Evolutionary conservation across 352 stramenopile genomes (phyloP).

Genomic region (Globisporangium mamillatum): DNA sequence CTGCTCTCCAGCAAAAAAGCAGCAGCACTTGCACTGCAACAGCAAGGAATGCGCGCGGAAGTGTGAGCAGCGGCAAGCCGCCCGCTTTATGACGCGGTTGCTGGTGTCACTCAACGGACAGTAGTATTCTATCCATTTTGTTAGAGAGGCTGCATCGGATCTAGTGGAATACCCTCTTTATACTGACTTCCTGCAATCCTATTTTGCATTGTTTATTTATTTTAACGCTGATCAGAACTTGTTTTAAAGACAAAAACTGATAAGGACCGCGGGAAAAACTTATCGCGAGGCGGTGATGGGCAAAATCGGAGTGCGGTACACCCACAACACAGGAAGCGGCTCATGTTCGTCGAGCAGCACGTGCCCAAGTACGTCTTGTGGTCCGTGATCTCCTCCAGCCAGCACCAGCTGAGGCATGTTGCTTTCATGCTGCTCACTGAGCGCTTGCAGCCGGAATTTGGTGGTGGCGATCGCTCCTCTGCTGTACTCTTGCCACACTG

Average conservation of each 20-base stretch:
- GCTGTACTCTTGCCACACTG: conserved; percentile 37
- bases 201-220: not conserved
- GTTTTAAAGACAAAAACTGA: not conserved
- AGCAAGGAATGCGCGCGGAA: not conserved
- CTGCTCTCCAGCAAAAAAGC: not conserved
- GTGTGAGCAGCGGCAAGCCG: no score
- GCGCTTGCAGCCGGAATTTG: conserved; percentile 56
- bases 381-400: conserved; percentile 50
- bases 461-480: conserved; percentile 26
- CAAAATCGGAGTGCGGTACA: not conserved
- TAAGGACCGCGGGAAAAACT: not conserved
- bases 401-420: conserved; percentile 16
- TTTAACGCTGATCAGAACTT: not conserved
- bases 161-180: not conserved
- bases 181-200: not conserved
- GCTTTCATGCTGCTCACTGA: conserved; percentile 7
- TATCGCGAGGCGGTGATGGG: not conserved
- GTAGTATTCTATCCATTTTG: not conserved
- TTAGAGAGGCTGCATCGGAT: not conserved
- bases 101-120: not conserved
- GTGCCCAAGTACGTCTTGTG: conserved; percentile 77
- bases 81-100: not conserved
- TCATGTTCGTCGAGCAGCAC: conserved; percentile 50
- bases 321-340: not conserved
- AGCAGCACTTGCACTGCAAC: not conserved